Evolutionary conservation across 257 asterid species (phyloP).

Genomic region (Solanum paucissectum): DNA sequence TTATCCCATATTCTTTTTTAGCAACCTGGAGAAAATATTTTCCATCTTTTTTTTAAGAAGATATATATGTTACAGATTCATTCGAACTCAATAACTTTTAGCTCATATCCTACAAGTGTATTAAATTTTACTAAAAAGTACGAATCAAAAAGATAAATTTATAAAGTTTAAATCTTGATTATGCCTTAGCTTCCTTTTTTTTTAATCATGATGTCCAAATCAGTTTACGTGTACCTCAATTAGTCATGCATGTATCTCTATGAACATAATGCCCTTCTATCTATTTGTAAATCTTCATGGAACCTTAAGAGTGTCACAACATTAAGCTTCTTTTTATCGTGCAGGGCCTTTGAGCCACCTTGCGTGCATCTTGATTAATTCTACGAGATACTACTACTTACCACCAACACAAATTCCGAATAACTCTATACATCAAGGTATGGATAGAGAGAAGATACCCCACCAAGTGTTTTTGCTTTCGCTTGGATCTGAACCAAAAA

Average conservation of each 20-base stretch:
- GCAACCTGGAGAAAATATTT: neutral
- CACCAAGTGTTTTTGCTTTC: neutral
- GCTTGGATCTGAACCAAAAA: neutral
- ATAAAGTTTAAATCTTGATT: neutral
- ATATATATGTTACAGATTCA: neutral
- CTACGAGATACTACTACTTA: neutral
- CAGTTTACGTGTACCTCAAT: accelerated
- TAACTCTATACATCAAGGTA: neutral
- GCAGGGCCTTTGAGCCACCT: neutral
- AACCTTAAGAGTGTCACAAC: neutral
- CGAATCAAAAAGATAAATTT: neutral
- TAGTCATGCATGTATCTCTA: neutral
- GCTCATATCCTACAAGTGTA: neutral
- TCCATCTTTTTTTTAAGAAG: neutral
- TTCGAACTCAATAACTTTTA: neutral
- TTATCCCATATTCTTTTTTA: neutral
- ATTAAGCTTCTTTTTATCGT: neutral
- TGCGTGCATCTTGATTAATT: neutral
- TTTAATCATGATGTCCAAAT: no score
- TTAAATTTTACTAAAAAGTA: neutral
- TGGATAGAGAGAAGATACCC: neutral
- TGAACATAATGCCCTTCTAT: neutral
- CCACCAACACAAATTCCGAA: neutral
- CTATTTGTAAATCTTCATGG: neutral
- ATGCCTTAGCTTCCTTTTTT: neutral